phyloP scores from a whole-genome alignment of 2,329 filamentous ascomycete genomes.

The Phyllosticta citriasiana region DNA sequence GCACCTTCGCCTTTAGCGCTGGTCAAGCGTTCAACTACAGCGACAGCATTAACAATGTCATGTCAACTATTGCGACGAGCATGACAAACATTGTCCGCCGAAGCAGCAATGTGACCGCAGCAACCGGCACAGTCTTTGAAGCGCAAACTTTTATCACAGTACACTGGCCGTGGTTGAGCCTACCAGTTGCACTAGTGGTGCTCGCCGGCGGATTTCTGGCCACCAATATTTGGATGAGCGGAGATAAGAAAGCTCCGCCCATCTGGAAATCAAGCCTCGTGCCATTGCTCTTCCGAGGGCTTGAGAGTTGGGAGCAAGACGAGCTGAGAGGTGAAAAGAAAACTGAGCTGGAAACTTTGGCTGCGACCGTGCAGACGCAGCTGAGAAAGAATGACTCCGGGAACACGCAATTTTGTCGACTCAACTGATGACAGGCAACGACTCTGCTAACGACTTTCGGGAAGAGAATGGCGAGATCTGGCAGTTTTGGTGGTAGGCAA shows the following conservation, averaged over 20 bases:
- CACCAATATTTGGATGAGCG: neutral
- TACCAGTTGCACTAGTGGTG: neutral
- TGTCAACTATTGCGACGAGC: neutral
- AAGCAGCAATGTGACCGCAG: neutral
- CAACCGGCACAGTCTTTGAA: neutral
- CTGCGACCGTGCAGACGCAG: neutral
- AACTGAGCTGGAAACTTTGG: neutral
- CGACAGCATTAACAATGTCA: neutral
- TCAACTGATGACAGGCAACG: neutral
- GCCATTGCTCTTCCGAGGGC: neutral
- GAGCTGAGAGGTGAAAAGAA: neutral
- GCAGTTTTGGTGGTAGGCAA: neutral
- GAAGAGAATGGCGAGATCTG: neutral
- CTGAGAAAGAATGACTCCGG: neutral
- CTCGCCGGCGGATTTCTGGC: neutral
- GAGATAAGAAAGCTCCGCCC: neutral
- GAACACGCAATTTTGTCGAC: neutral
- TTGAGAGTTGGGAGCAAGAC: neutral
- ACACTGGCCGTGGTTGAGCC: neutral
- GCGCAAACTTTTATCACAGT: neutral
- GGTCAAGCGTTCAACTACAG: neutral
- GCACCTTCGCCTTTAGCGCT: neutral
- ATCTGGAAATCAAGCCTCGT: slow-evolving; percentile 5
- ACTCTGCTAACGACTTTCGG: neutral
- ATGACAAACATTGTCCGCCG: neutral